These are phyloP conservation scores for Puccinia coronata DNA, from an alignment of 1,284 basidiomycete species.

Conservation along the genomic window DNA sequence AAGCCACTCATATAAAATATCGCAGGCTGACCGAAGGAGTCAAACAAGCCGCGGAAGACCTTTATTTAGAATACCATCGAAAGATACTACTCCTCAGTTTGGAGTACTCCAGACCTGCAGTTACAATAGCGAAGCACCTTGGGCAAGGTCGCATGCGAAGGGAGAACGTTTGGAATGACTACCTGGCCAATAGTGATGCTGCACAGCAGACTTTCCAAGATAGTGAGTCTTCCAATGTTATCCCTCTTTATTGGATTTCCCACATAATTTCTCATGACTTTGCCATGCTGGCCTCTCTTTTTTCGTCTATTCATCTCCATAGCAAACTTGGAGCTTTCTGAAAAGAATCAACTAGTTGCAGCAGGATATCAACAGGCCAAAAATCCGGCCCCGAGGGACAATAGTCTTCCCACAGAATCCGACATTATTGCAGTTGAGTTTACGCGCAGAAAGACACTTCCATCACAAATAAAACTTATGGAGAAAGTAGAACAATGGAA, in stretches of 20 bases:
- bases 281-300: too few relatives aligned
- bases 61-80: neutral
- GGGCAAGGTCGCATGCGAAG: neutral
- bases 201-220: neutral
- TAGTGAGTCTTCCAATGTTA: neutral
- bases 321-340: neutral
- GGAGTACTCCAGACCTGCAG: neutral
- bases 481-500: neutral
- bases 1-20: neutral
- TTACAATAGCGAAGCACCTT: neutral
- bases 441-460: neutral
- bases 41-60: neutral
- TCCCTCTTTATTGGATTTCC: neutral
- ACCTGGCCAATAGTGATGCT: neutral
- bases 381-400: neutral
- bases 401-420: neutral
- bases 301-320: neutral
- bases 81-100: neutral
- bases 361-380: neutral
- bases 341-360: neutral
- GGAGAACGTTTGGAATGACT: neutral
- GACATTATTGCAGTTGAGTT: neutral
- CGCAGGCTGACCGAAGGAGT: neutral
- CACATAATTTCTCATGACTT: too few relatives aligned
- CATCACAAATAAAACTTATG: neutral